Base-by-base conservation (phyloP, 352 stramenopile genomes). In the Pythium myriotylum region DNA sequence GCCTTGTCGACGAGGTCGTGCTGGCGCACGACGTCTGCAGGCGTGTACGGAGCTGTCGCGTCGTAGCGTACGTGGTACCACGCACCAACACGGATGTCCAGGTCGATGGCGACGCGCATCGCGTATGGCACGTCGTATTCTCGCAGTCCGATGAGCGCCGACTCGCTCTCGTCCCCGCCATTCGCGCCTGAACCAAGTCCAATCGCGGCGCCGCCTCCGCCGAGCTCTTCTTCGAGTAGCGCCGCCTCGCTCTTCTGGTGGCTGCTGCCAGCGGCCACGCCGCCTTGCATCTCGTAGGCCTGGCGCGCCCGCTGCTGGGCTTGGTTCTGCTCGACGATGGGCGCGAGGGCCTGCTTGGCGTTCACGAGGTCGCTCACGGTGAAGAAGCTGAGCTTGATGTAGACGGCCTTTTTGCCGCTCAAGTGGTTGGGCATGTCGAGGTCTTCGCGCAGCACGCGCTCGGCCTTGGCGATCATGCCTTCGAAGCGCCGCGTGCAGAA, bases 51-150 rank as follows among this genome's bases (percentile, higher is more conserved):
- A 13, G 81, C 65, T 3, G 76, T 76, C 1, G 81, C 60, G 48
- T 95, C 78, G 51, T 95, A 91, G 8, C 73, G 79, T 5, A 99
- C 94, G 40, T 93, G 89, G 74, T 99, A 99, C 97, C 97, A 99
- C 5, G 92, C 91, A 26, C 98, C 97, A 3, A 98, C 94, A 35
- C 97, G 91, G 65, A 99, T 93, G 55, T 98, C 83, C 3, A 98
- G 65, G 69, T 99, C 97, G 71, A 99, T 99, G 33, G 93, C 94
- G 1, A 97, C 91, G 22, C 97, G 84, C 74, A 98, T 97, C 4
- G 96, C 29, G 70, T 99, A 99, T 9, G 97, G 95, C 14, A 99
- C 97, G 71, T 99, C 98, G 74, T 99, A 99, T 74, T 99, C 97
- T 27, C 97, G 81, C 27, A 99, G 79, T 50, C 99, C 97, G 6